Evolutionary conservation across 2,329 filamentous ascomycete genomes (phyloP).

Genomic region (Penicillium polonicum): DNA sequence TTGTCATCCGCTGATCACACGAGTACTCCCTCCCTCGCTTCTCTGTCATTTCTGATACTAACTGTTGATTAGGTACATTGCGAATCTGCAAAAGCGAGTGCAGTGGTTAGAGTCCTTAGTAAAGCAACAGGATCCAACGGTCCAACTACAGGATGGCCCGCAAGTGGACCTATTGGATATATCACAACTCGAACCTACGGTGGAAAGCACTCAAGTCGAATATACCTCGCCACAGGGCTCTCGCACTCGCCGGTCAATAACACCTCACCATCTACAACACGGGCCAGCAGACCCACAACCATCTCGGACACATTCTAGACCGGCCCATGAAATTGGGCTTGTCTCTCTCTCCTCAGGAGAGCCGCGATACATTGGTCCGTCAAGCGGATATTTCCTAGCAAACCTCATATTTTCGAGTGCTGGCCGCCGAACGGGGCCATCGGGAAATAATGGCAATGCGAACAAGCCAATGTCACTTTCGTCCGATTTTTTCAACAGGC

Average conservation of each 20-base stretch:
- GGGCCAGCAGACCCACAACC: conserved; percentile 7
- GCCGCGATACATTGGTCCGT: conserved; percentile 54
- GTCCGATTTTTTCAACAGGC: conserved; percentile 30
- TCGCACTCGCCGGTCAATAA: not conserved
- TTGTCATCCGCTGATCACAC: not conserved
- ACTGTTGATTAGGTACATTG: conserved; percentile 31
- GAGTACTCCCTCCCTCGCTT: not conserved
- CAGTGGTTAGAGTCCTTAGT: conserved; percentile 51
- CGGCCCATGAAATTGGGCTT: conserved; percentile 54
- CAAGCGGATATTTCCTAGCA: conserved; percentile 56
- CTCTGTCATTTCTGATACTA: not conserved
- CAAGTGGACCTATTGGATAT: conserved; percentile 11
- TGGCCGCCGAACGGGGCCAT: conserved; percentile 23
- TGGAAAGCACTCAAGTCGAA: conserved; percentile 1
- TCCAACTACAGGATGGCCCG: conserved; percentile 39
- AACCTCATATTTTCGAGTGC: conserved; percentile 49
- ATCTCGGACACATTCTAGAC: conserved; percentile 15
- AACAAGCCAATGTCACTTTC: conserved; percentile 24
- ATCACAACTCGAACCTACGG: not conserved
- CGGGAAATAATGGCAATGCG: conserved; percentile 1
- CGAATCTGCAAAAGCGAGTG: conserved; percentile 44
- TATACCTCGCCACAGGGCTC: not conserved
- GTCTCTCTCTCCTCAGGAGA: conserved; percentile 52
- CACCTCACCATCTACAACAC: conserved; percentile 13
- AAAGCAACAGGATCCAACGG: conserved; percentile 42